Evolutionary conservation across 2,329 filamentous ascomycete genomes (phyloP).

Genomic region (Aspergillus latus): DNA sequence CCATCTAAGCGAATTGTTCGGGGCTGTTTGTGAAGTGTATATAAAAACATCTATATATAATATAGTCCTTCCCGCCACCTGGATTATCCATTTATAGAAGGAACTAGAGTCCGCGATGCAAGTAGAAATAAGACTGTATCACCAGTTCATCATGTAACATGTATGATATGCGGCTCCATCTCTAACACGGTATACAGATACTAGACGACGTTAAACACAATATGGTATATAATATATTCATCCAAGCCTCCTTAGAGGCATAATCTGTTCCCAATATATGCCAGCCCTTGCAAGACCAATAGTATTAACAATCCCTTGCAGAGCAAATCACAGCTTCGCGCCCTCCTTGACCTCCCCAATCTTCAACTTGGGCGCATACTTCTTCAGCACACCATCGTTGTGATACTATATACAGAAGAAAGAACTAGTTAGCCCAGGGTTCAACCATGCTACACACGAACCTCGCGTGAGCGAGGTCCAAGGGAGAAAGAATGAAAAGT

Average conservation of each 20-base stretch:
- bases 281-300: too few species aligned
- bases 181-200: neutral
- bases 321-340: constrained; percentile 65
- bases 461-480: neutral
- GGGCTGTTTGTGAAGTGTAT: constrained; percentile 3
- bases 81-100: neutral
- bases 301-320: too few species aligned
- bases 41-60: constrained; percentile 2
- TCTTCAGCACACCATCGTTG: constrained; percentile 75
- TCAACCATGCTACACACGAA: too few species aligned
- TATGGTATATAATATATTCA: neutral
- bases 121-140: neutral
- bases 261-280: neutral
- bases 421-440: neutral
- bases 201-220: neutral
- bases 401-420: constrained; percentile 60
- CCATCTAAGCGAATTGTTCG: constrained; percentile 13
- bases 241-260: neutral
- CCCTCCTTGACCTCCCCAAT: constrained; percentile 73
- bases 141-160: neutral
- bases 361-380: constrained; percentile 75
- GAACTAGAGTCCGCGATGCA: neutral
- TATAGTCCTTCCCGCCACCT: neutral
- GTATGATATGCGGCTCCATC: neutral
- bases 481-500: neutral